These are phyloP conservation scores for Colletotrichum gloeosporioides DNA, from an alignment of 2,329 filamentous ascomycete species.

Conservation along the genomic window DNA sequence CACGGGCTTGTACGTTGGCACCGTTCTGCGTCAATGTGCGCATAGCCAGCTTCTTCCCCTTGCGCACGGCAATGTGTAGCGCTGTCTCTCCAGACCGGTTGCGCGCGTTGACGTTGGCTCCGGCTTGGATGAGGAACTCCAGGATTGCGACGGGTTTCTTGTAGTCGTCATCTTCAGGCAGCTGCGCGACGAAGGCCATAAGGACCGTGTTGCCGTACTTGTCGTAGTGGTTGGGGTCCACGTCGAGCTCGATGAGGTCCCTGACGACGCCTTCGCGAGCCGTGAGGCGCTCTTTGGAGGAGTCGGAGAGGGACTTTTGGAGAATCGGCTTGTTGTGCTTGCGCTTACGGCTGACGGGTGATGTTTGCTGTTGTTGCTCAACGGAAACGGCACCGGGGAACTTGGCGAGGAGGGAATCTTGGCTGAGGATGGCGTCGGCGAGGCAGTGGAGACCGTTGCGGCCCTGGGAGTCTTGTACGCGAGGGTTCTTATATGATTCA, in stretches of 20 bases:
- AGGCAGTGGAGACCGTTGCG: conserved; percentile 64
- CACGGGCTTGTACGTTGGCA: conserved; percentile 53
- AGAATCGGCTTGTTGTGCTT: conserved; percentile 39
- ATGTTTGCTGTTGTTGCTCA: conserved; percentile 8
- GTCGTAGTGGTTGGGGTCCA: conserved; percentile 61
- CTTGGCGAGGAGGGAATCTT: conserved; percentile 41
- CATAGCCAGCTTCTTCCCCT: conserved; percentile 58
- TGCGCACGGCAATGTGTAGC: conserved; percentile 57
- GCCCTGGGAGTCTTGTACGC: conserved; percentile 48
- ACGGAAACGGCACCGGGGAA: conserved; percentile 31
- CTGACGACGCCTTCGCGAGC: conserved; percentile 30
- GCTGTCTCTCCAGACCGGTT: conserved; percentile 62
- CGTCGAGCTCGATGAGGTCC: conserved; percentile 38
- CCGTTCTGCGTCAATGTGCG: conserved; percentile 50
- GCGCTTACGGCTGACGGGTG: conserved; percentile 35
- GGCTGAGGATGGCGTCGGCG: conserved; percentile 56
- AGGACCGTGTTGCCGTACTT: conserved; percentile 56
- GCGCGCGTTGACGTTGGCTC: conserved; percentile 53
- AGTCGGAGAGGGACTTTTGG: conserved; percentile 37
- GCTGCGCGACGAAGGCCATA: conserved; percentile 58
- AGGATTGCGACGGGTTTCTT: conserved; percentile 50
- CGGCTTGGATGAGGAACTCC: conserved; percentile 43
- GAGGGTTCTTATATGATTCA: conserved; percentile 34
- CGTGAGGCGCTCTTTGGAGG: conserved; percentile 33
- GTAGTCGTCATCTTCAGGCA: conserved; percentile 57